Conservation (phyloP, 2,329 filamentous ascomycete species). For the Xylariaceae sp. region DNA sequence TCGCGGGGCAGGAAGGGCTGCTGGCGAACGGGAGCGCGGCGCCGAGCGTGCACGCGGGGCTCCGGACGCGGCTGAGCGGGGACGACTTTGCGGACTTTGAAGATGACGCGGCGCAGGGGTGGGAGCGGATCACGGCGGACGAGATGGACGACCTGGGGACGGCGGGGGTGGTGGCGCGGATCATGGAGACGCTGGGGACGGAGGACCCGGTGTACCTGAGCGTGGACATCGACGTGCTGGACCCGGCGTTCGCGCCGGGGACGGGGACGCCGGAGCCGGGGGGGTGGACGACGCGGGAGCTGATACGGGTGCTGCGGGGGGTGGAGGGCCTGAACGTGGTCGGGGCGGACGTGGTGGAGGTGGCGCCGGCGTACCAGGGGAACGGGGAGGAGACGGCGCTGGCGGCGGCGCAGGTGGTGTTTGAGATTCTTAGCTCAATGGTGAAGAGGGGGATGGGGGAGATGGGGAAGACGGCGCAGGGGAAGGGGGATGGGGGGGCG, state of each 20-base stretch:
- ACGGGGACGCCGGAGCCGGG: slow-evolving; percentile 89
- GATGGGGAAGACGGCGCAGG: slow-evolving; percentile 30
- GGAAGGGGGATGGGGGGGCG: slow-evolving; percentile 9
- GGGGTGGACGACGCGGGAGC: slow-evolving; percentile 84
- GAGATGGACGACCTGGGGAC: slow-evolving; percentile 82
- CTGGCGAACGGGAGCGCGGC: slow-evolving; percentile 52
- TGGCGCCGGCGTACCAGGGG: slow-evolving; percentile 80
- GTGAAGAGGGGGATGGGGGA: slow-evolving; percentile 49
- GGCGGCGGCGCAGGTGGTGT: slow-evolving; percentile 78
- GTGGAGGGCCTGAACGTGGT: slow-evolving; percentile 81
- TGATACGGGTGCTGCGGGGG: slow-evolving; percentile 77
- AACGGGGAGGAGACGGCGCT: slow-evolving; percentile 75
- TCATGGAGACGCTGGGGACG: slow-evolving; percentile 67
- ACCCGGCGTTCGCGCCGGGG: slow-evolving; percentile 63
- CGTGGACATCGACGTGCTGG: slow-evolving; percentile 72
- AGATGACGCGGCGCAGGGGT: slow-evolving; percentile 71
- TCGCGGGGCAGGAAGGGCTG: slow-evolving; percentile 75
- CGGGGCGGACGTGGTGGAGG: slow-evolving; percentile 87
- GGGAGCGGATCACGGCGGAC: slow-evolving; percentile 75
- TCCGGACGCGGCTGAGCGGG: slow-evolving; percentile 71
- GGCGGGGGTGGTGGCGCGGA: slow-evolving; percentile 63
- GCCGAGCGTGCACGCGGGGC: slow-evolving; percentile 75
- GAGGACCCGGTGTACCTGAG: slow-evolving; percentile 77
- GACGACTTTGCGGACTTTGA: slow-evolving; percentile 63
- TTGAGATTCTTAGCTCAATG: slow-evolving; percentile 77